Evolutionary conservation across 768 basidiomycete genomes (phyloP).

Genomic region (Tylopilus sp.): DNA sequence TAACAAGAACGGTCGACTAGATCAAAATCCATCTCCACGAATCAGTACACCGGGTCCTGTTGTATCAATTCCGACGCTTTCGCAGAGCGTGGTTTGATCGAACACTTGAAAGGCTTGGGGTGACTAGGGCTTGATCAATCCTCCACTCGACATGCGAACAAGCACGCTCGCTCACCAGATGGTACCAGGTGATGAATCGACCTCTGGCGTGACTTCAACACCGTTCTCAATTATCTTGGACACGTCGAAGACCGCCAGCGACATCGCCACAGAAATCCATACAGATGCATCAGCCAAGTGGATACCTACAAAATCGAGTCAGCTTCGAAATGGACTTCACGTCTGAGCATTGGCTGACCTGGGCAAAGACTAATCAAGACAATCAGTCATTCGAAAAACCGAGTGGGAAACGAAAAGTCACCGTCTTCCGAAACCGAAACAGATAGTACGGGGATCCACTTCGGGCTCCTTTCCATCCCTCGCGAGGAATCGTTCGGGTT

Average conservation of each 20-base stretch:
- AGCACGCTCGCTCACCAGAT: constrained; percentile 46
- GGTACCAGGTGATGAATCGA: constrained; percentile 58
- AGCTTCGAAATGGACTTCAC: constrained; percentile 19
- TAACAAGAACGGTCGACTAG: too few relatives aligned
- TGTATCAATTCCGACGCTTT: constrained; percentile 55
- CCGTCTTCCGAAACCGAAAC: too few relatives aligned
- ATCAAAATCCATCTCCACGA: background rate
- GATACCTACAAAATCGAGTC: constrained; percentile 31
- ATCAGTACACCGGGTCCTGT: constrained; percentile 35
- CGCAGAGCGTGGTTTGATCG: constrained; percentile 59
- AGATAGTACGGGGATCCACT: too few relatives aligned
- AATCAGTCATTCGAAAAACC: background rate
- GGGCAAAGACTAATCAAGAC: constrained; percentile 24
- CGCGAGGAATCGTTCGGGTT: too few relatives aligned
- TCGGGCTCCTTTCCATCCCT: too few relatives aligned
- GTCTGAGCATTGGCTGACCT: constrained; percentile 12
- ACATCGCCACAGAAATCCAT: constrained; percentile 42
- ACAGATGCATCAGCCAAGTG: constrained; percentile 51
- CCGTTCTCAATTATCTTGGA: constrained; percentile 44
- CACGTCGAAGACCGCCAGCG: constrained; percentile 49
- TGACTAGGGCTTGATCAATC: constrained; percentile 36
- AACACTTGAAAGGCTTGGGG: constrained; percentile 60
- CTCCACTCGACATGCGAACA: background rate
- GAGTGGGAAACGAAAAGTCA: constrained; percentile 20
- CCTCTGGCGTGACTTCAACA: constrained; percentile 47